phyloP scores from a whole-genome alignment of 2,329 filamentous ascomycete species.

The Fusarium solani-melongenae region DNA sequence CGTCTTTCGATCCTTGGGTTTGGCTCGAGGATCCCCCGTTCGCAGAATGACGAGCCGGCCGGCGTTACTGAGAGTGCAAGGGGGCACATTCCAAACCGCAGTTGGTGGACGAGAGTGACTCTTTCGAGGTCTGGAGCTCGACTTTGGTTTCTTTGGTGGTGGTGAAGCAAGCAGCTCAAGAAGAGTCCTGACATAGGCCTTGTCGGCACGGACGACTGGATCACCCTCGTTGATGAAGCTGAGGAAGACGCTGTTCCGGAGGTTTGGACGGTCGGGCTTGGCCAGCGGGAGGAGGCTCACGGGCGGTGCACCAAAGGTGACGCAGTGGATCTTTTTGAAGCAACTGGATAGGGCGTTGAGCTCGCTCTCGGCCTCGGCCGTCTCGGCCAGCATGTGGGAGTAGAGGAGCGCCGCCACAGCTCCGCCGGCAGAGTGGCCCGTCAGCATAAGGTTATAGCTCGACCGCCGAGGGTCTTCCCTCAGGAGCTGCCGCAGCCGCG shows the following conservation, averaged over 20 bases:
- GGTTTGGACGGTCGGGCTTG: conserved; percentile 62
- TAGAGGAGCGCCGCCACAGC: conserved; percentile 85
- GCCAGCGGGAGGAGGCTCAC: conserved; percentile 76
- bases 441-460: conserved; percentile 79
- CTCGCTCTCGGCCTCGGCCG: conserved; percentile 68
- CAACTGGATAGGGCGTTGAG: conserved; percentile 74
- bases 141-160: conserved; percentile 52
- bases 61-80: conserved; percentile 74
- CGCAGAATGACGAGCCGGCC: conserved; percentile 76
- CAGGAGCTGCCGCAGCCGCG: conserved; percentile 74
- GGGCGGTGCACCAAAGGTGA: conserved; percentile 87
- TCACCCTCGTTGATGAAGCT: conserved; percentile 89
- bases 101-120: conserved; percentile 14
- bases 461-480: conserved; percentile 76
- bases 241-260: conserved; percentile 78
- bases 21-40: conserved; percentile 54
- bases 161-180: conserved; percentile 76
- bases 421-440: conserved; percentile 87
- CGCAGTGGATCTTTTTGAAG: conserved; percentile 84
- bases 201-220: conserved; percentile 81
- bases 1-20: conserved; percentile 57
- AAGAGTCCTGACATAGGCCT: conserved; percentile 77
- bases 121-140: conserved; percentile 31
- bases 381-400: conserved; percentile 79
- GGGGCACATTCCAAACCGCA: conserved; percentile 71